Evolutionary conservation across 2,329 filamentous ascomycete genomes (phyloP).

Genomic region (Beauveria caledonica): DNA sequence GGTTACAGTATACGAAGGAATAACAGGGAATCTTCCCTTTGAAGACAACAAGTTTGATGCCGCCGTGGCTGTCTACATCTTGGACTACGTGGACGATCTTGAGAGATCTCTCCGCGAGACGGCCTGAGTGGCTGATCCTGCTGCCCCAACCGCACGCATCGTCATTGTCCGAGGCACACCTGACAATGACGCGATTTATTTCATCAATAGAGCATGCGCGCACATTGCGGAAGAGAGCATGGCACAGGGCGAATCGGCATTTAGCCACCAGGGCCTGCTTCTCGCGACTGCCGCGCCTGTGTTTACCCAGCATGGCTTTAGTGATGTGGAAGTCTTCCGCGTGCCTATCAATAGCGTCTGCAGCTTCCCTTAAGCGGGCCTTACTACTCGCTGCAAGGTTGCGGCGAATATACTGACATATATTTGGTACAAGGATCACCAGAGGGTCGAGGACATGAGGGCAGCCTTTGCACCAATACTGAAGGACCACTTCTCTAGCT

Average conservation of each 20-base stretch:
- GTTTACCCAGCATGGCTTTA: background rate
- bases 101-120: conserved; percentile 7
- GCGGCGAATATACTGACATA: conserved; percentile 5
- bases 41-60: conserved; percentile 5
- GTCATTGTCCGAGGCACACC: conserved; percentile 10
- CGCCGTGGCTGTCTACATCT: conserved; percentile 5
- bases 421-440: conserved; percentile 8
- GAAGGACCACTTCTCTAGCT: conserved; percentile 2
- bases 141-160: conserved; percentile 8
- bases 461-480: background rate
- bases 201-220: conserved; percentile 8
- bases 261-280: background rate
- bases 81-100: conserved; percentile 9
- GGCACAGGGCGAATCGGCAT: background rate
- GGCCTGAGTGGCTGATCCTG: conserved; percentile 2
- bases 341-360: background rate
- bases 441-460: background rate
- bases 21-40: background rate
- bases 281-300: background rate
- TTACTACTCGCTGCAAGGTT: background rate
- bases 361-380: conserved; percentile 4
- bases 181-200: conserved; percentile 6
- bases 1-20: background rate
- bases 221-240: background rate
- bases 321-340: background rate